Evolutionary conservation across 2,329 filamentous ascomycete species (phyloP).

Genomic region (Penicillium sclerotigenum): DNA sequence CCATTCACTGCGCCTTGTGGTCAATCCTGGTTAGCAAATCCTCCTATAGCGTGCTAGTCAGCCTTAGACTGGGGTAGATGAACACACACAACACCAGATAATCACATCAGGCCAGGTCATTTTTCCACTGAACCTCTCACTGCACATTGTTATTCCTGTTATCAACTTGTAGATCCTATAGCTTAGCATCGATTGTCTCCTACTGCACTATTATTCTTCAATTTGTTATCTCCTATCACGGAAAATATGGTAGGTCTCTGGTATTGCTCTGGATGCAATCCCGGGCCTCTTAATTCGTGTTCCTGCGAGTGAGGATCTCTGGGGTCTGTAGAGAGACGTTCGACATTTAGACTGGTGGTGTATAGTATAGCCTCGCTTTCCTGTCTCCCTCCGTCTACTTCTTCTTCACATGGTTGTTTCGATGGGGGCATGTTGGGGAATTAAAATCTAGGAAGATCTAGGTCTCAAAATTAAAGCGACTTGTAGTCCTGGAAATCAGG

Average conservation of each 20-base stretch:
- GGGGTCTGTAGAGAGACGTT: neutral
- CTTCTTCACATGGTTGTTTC: neutral
- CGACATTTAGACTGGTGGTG: neutral
- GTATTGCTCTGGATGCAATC: no score
- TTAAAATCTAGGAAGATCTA: no score
- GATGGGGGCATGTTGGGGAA: neutral
- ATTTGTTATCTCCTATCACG: no score
- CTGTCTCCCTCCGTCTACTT: neutral
- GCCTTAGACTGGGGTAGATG: neutral
- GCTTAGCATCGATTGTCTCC: no score
- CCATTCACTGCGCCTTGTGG: neutral
- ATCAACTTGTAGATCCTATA: no score
- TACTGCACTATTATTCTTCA: no score
- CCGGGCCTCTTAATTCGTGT: no score
- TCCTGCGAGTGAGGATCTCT: neutral
- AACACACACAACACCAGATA: neutral
- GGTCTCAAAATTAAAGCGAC: no score
- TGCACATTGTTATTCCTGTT: neutral
- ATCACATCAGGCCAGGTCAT: neutral
- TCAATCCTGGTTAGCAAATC: neutral
- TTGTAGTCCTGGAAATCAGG: no score
- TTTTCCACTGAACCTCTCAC: neutral
- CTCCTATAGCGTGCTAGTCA: neutral
- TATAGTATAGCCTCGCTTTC: neutral
- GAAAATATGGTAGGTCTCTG: no score